phyloP scores from a whole-genome alignment of 176 grass and related monocot species.

The Musa beccarii region DNA sequence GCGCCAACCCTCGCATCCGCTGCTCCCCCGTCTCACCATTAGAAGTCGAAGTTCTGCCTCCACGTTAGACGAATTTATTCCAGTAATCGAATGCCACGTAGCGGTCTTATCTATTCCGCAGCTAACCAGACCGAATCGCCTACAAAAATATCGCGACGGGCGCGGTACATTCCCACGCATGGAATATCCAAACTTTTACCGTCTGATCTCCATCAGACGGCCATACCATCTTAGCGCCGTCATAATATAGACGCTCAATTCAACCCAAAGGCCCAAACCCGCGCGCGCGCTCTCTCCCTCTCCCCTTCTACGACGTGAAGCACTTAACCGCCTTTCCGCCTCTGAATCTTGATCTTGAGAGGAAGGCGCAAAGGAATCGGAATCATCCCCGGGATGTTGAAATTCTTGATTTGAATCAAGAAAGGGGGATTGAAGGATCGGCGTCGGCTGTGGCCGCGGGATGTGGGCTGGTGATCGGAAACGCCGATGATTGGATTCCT shows the following conservation, averaged over 20 bases:
- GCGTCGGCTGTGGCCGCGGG: neutral
- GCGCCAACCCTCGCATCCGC: neutral
- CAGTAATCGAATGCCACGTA: neutral
- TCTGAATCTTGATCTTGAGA: neutral
- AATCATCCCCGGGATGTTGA: neutral
- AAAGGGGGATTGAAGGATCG: neutral
- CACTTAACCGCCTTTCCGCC: neutral
- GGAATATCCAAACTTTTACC: neutral
- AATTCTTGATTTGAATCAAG: neutral
- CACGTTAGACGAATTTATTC: no score
- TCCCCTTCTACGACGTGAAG: conserved; percentile 6
- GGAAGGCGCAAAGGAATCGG: neutral
- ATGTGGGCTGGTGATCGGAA: neutral
- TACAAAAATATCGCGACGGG: neutral
- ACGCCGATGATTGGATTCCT: neutral
- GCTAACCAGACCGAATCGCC: neutral
- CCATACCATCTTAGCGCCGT: no score
- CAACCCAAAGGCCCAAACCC: conserved; percentile 25
- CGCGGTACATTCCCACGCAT: no score
- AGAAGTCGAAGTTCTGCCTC: no score
- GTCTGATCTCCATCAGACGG: conserved; percentile 18
- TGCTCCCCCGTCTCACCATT: neutral
- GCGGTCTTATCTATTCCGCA: neutral
- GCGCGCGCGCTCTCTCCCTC: neutral
- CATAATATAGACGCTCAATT: neutral